A percentile compares a stretch with the other conserved stretches of the same genome.
phyloP scores from a whole-genome alignment of 352 stramenopile genomes.

The Phytophthora europaea region DNA sequence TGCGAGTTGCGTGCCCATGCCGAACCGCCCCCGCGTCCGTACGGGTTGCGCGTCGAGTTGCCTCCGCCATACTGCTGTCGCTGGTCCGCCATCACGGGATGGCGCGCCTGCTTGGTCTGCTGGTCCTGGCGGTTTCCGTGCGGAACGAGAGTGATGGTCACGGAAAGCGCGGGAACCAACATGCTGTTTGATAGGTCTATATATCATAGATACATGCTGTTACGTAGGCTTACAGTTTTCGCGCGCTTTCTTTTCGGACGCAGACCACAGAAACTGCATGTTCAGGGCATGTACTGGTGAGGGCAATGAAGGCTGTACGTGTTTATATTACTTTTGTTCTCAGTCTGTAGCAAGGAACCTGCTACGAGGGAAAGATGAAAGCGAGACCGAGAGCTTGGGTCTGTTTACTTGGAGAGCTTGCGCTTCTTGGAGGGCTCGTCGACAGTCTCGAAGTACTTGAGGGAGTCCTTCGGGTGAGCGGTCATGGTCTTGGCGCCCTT shows the following conservation, averaged over 20 bases:
- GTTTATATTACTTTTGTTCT: neutral
- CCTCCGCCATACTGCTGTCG: conserved; percentile 21
- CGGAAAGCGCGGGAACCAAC: neutral
- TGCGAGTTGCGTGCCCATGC: conserved; percentile 81
- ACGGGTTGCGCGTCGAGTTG: conserved; percentile 48
- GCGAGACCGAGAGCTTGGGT: no score
- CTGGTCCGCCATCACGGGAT: neutral
- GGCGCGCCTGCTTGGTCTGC: neutral
- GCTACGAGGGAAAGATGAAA: neutral
- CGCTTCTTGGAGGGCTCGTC: conserved; percentile 45
- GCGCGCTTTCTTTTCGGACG: neutral
- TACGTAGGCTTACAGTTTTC: neutral
- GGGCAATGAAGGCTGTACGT: neutral
- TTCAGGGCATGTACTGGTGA: no score
- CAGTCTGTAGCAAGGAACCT: neutral
- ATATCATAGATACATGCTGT: neutral
- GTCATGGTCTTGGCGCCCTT: conserved; percentile 91
- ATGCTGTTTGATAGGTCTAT: neutral
- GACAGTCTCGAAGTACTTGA: conserved; percentile 80
- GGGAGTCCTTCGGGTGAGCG: conserved; percentile 76
- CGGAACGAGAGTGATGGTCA: neutral
- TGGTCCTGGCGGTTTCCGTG: neutral
- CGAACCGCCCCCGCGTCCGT: conserved; percentile 52
- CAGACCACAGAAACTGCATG: no score
- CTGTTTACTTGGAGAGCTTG: conserved; percentile 35